Evolutionary conservation across 1,139 yeast genomes (phyloP).

Genomic region (Diutina neorugosa): DNA sequence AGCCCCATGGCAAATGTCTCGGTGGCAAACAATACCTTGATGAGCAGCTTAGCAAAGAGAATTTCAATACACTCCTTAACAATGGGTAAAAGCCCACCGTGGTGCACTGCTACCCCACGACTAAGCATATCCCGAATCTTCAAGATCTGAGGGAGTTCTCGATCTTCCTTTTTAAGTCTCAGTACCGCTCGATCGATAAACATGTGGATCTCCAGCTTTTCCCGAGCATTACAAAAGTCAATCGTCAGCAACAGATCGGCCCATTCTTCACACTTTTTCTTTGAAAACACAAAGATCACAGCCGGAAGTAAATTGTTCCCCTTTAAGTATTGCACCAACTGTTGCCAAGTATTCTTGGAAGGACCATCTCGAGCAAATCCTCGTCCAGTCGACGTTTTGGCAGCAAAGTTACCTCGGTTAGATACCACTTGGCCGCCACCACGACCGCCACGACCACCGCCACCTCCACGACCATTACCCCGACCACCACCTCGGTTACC

Average conservation of each 20-base stretch:
- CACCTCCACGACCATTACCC: slow-evolving; percentile 73
- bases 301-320: slow-evolving; percentile 90
- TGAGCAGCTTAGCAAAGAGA: slow-evolving; percentile 71
- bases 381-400: slow-evolving; percentile 10
- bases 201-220: slow-evolving; percentile 85
- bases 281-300: slow-evolving; percentile 86
- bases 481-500: slow-evolving; percentile 78
- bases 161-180: slow-evolving; percentile 80
- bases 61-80: slow-evolving; percentile 94
- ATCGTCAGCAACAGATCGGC: slow-evolving; percentile 67
- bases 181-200: slow-evolving; percentile 83
- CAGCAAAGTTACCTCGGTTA: slow-evolving; percentile 1
- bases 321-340: slow-evolving; percentile 68
- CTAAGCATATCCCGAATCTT: slow-evolving; percentile 72
- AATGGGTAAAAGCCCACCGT: slow-evolving; percentile 91
- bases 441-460: slow-evolving; percentile 48
- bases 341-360: slow-evolving; percentile 66
- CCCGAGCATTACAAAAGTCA: slow-evolving; percentile 73
- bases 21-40: slow-evolving; percentile 89
- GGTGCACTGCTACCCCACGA: slow-evolving; percentile 94
- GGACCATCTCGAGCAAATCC: slow-evolving; percentile 52
- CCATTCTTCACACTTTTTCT: slow-evolving; percentile 85
- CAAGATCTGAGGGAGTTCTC: slow-evolving; percentile 83
- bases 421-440: slow-evolving; percentile 32
- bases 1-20: slow-evolving; percentile 98